Base-by-base conservation (phyloP, 345 rosid species). In the Laguncularia racemosa region DNA sequence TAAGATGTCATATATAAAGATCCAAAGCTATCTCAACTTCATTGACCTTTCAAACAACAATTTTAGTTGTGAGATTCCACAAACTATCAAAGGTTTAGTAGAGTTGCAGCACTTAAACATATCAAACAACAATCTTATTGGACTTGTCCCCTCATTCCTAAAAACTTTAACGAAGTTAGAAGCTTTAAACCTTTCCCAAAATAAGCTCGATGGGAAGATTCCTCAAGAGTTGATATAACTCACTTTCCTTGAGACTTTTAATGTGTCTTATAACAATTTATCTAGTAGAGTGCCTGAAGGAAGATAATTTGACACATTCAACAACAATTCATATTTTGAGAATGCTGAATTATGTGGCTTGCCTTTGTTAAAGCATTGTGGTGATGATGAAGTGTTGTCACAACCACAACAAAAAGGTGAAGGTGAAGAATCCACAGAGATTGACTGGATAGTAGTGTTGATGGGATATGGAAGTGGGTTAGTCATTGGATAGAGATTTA, bases 281-380 rank as follows among this genome's bases (percentile, higher is more conserved):
- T 48, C 52, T 12, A 51, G 59, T 18, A 20, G 21, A 20, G 52
- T 51, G 23, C 50, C 59, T 0, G 50, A 16, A 0, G 70, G 75
- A 13, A 44, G 20, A 9, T 75, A 74, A 48, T 70, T 74, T 14
- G 38, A 13, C 17, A 55, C 64, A 0, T 70, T 70, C 17, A 45
- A 16, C 6, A 28, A 18, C 20, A 28, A 20, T 56, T 59, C 69
- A 0, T 70, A 57, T 17, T 23, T 10, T 12, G 58, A 52, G 20
- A 70, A 64, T 46, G 11, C 12, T 48, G 65, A 57, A 23, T 51
- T 63, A 16, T 63, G 73, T 33, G 65, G 65, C 38, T 20, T 48
- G 0, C 71, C 66, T 17, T 21, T 62, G 51, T 46, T 58, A 16
- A 57, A 48, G 26, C 47, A 53, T 23, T 61, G 72, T n/a, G 2